Evolutionary conservation across 371 early-diverging fungal genomes (phyloP), one percentile per base, ranked within the genome.

Genomic region (Gilbertella persicaria): DNA sequence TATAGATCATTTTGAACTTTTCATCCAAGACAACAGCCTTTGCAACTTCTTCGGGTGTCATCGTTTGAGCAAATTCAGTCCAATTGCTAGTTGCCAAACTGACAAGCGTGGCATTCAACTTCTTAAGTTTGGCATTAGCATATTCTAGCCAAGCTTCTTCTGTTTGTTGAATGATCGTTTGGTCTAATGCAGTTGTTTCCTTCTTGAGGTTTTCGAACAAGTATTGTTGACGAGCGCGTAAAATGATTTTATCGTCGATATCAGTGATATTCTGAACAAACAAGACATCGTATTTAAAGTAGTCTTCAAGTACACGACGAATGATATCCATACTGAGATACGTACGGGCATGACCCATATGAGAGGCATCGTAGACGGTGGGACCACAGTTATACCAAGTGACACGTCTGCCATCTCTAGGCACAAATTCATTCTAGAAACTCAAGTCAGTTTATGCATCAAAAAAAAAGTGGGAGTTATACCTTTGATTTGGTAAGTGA

Each of bases 231-330:
- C 98, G 88, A 29, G 97, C 95, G 30, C 90, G 85, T 50, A 93
- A 60, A 61, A 98, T 98, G 64, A 98, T 97, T 90, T 99, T 99
- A 70, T 99, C 99, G 68, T 99, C 99, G 66, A 99, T 96, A 73
- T 99, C 99, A 29, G 99, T 99, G 46, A 99, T 91, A 69, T 99
- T 99, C 91, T 99, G 98, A 37, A 99, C 97, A 73, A 94, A 92
- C 20, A 82, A 75, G 41, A 99, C 93, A 57, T 99, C 88, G 77
- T 98, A 99, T 40, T 84, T 84, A 66, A 99, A 97, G 71, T 99
- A 99, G 53, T 99, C 95, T 63, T 91, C 87, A 58, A 99, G 73
- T 30, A 99, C 88, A 46, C 99, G 87, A 37, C 99, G 90, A 45
- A 99, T 83, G 48, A 97, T 93, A 78, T 99, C 99, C 69, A 96